Base-by-base conservation (phyloP, 2,329 filamentous ascomycete species). In the Cryoendolithus antarcticus region DNA sequence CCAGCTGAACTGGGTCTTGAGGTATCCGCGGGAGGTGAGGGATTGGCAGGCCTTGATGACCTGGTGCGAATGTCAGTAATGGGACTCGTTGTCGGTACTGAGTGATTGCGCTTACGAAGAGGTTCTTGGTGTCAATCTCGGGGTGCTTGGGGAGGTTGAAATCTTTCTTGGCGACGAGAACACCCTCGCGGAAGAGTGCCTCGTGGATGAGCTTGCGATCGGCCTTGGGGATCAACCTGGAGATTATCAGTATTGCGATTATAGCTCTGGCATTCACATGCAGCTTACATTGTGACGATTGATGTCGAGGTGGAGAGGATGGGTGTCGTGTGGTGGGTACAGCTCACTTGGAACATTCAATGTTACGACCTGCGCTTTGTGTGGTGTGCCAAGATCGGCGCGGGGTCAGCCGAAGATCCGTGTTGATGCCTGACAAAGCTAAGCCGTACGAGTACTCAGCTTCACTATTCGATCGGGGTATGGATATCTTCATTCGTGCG, bases 201-300 rank as follows among this genome's bases (percentile, higher is more conserved):
- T 89, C 89, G 80, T 98, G 91, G 74, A 98, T 96, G 82, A 86
- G 86, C 85, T 98, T 98, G 76, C 93, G 88, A 76, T 98, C 91
- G 71, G 86, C 83, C 82, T 96, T 96, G 69, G 91, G 91, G 71
- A 98, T 98, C 77, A 98, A 82, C 91, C 82, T 88, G 56, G 9
- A 24, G 35, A 65, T 44, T 41, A 8, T 27, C 24, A 27, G 24
- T 27, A 27, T 8, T 6, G 24, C 24, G 24, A 8, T 27, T 7
- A 27, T 27, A 6, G 5, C 24, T 27, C 24, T 27, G 24, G 7
- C 7, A 27, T 6, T 27, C 24, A 8, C 24, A 27, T 27, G 24
- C 24, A 27, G 7, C 24, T 27, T 27, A 27, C 24, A 27, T 27
- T 8, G 24, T 27, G 24, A 4, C 24, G 24, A 8, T 27, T 27